Evolutionary conservation across 2,329 filamentous ascomycete species (phyloP).

Genomic region (Nannizziopsis arthrosporioides): DNA sequence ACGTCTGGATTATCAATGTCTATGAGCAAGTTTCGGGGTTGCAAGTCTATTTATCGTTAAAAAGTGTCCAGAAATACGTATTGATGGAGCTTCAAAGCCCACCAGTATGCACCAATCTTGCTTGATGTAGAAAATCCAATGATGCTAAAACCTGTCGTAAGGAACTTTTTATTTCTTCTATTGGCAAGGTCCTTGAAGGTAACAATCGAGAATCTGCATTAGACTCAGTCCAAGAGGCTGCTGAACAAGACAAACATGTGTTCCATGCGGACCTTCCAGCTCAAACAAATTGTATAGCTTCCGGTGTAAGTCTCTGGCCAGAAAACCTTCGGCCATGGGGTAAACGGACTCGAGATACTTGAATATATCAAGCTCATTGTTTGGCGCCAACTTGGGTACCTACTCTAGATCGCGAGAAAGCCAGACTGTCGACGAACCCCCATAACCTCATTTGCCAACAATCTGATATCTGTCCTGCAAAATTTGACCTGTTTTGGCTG

Average conservation of each 20-base stretch:
- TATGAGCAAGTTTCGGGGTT: constrained; percentile 8
- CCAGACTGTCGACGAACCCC: constrained; percentile 22
- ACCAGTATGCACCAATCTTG: constrained; percentile 6
- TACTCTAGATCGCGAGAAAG: constrained; percentile 16
- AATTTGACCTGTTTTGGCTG: constrained; percentile 14
- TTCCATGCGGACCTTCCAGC: constrained; percentile 5
- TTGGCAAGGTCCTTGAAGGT: constrained; percentile 2
- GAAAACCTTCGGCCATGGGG: not conserved
- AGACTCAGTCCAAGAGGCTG: constrained; percentile 11
- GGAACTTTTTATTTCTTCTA: constrained; percentile 10
- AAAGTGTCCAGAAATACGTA: not conserved
- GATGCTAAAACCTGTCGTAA: constrained; percentile 8
- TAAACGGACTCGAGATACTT: constrained; percentile 4
- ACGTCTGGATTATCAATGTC: constrained; percentile 4
- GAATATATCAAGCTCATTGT: constrained; percentile 2
- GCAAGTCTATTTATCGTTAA: not conserved
- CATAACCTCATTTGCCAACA: constrained; percentile 21
- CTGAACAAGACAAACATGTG: constrained; percentile 12
- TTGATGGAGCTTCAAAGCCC: not conserved
- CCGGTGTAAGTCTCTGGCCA: constrained; percentile 2
- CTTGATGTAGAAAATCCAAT: constrained; percentile 1
- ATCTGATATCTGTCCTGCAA: constrained; percentile 19
- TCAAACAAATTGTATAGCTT: constrained; percentile 13
- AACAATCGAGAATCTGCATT: constrained; percentile 8
- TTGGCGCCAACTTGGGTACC: not conserved